Evolutionary conservation across 805 yeast species (phyloP), one percentile per base, ranked within the genome.

Genomic region (Pichia occidentalis): DNA sequence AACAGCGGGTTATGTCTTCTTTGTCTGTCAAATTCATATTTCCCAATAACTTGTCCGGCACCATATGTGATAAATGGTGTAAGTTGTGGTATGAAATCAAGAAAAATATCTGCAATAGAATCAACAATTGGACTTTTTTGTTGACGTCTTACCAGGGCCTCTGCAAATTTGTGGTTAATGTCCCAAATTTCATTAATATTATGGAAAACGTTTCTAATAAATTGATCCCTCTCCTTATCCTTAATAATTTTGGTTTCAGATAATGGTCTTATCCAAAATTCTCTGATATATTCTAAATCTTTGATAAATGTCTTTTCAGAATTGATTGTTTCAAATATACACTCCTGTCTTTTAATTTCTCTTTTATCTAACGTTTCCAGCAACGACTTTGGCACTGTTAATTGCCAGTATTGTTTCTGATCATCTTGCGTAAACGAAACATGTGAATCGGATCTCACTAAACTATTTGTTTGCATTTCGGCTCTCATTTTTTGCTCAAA

Each of bases 261-360:
- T 39, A 92, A 66, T 2, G 97, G 96, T 61, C 85, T 75, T 58
- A 92, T 88, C 77, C 95, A 92, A 48, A 83, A 86, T 57, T 92
- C 97, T 30, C 95, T 77, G 51, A 92, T 70, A 48, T 88, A 85
- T 59, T 92, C 98, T 52, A 92, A 67, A 53, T 92, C 95, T 62
- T 87, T 88, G 37, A 92, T 95, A 59, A 88, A 92, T 48, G 92
- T 95, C 42, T 97, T 75, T 64, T 92, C 97, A 2, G 97, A 90
- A 47, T 84, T 84, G 35, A 86, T 84, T 23, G 88, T 81, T 62
- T 92, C 98, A 63, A 86, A 90, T 32, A 92, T 92, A 46, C 88
- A 79, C 54, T 92, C 98, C 60, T 92, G 98, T 46, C 97, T 74
- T 64, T 86, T 86, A 51, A 85, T 80, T 56, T 92, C 98, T 37